phyloP scores from a whole-genome alignment of 1,284 basidiomycete genomes.

The Microstroma glucosiphilum region DNA sequence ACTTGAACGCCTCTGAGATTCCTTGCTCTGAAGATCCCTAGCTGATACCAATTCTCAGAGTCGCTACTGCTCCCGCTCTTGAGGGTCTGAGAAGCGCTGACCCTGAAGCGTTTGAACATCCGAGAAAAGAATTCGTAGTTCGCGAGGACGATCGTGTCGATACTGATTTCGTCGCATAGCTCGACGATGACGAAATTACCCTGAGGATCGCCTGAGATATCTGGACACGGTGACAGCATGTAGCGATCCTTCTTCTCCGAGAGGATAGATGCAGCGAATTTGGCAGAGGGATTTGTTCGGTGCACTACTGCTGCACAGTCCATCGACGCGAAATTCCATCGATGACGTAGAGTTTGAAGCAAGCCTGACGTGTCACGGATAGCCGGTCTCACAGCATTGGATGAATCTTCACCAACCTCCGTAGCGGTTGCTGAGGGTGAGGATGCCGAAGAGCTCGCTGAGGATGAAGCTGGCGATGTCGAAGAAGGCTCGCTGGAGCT shows the following conservation, averaged over 20 bases:
- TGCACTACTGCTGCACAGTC: constrained; percentile 93
- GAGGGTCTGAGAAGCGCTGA: constrained; percentile 73
- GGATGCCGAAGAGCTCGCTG: neutral
- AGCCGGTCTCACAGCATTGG: constrained; percentile 14
- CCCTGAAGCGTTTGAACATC: constrained; percentile 83
- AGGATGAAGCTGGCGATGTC: neutral
- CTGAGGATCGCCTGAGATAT: constrained; percentile 42
- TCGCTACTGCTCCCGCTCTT: constrained; percentile 57
- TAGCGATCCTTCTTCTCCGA: constrained; percentile 87
- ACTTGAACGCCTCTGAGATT: constrained; percentile 83
- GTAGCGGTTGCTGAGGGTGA: neutral
- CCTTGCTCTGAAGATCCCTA: constrained; percentile 72
- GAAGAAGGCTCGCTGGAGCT: neutral
- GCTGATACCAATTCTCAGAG: constrained; percentile 56
- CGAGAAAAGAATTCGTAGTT: constrained; percentile 98
- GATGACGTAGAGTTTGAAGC: constrained; percentile 39
- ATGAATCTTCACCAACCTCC: neutral
- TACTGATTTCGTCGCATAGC: constrained; percentile 91
- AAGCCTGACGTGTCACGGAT: constrained; percentile 24
- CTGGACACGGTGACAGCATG: constrained; percentile 88
- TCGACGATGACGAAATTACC: constrained; percentile 84
- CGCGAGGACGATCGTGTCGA: constrained; percentile 90
- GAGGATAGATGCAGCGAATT: constrained; percentile 75
- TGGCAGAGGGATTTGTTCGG: constrained; percentile 71
- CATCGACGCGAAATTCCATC: constrained; percentile 84